Evolutionary conservation across 2,329 filamentous ascomycete genomes (phyloP).

Genomic region (Clarireedia hainanense): DNA sequence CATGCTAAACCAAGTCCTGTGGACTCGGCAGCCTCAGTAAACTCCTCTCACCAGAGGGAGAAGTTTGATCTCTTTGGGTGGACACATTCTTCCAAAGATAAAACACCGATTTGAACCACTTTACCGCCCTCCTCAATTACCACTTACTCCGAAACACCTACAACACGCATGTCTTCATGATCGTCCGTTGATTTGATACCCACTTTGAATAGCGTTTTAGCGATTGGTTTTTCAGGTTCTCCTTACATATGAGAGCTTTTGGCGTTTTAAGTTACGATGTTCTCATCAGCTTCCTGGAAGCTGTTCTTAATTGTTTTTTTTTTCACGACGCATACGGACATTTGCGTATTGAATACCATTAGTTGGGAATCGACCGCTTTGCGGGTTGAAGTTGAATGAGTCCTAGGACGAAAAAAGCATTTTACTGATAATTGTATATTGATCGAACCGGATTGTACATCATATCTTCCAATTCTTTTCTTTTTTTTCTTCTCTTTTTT

Average conservation of each 20-base stretch:
- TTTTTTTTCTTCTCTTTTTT: not conserved
- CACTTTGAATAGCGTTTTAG: constrained; percentile 32
- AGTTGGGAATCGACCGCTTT: not conserved
- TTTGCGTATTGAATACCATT: not conserved
- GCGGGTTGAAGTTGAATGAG: not conserved
- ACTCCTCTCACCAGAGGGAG: constrained; percentile 33
- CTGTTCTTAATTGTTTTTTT: not conserved
- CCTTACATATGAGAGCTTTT: not conserved
- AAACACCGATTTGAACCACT: constrained; percentile 3
- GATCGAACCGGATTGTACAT: constrained; percentile 8
- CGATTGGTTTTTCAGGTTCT: constrained; percentile 21
- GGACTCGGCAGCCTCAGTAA: constrained; percentile 19
- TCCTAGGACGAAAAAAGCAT: not conserved
- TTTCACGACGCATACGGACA: not conserved
- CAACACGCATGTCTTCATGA: constrained; percentile 13
- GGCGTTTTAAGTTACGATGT: not conserved
- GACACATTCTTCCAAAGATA: constrained; percentile 34
- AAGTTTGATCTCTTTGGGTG: constrained; percentile 45
- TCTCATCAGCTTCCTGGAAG: not conserved
- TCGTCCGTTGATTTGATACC: constrained; percentile 29
- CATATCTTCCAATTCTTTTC: constrained; percentile 1
- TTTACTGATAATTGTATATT: constrained; percentile 10
- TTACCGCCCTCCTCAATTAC: not conserved
- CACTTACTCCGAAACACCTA: constrained; percentile 4
- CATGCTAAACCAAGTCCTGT: constrained; percentile 23